Evolutionary conservation across 2,329 filamentous ascomycete species (phyloP).

Genomic region (Stachybotrys echinatus): DNA sequence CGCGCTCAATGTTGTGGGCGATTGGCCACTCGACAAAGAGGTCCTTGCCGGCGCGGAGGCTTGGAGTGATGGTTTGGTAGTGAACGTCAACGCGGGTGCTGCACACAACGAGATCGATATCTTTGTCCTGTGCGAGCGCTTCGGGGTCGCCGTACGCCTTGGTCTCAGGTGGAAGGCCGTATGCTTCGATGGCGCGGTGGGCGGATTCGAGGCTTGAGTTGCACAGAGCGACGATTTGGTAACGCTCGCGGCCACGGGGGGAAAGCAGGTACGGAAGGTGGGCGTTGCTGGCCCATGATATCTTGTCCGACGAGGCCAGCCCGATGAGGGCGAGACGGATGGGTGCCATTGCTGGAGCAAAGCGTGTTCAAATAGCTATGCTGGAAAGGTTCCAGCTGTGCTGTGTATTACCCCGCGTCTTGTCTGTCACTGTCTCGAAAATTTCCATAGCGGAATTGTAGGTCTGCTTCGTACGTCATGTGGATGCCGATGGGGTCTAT

Average conservation of each 20-base stretch:
- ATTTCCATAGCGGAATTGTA: too few species aligned
- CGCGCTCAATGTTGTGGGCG: constrained; percentile 34
- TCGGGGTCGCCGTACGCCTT: constrained; percentile 46
- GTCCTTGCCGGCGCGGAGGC: constrained; percentile 44
- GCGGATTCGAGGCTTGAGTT: constrained; percentile 44
- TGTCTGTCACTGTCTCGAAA: too few species aligned
- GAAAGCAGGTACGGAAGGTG: constrained; percentile 57
- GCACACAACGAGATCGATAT: constrained; percentile 51
- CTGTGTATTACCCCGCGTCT: too few species aligned
- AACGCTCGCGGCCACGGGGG: constrained; percentile 33
- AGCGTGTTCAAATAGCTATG: too few species aligned
- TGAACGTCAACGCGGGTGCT: constrained; percentile 51
- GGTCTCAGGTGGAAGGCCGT: constrained; percentile 31
- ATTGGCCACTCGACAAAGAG: constrained; percentile 57
- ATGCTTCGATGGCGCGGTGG: constrained; percentile 33
- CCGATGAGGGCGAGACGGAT: constrained; percentile 55
- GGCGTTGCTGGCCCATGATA: constrained; percentile 48
- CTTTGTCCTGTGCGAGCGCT: constrained; percentile 39
- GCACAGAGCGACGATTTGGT: constrained; percentile 44
- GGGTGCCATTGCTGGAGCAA: too few species aligned
- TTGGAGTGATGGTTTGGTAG: constrained; percentile 36
- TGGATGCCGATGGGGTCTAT: too few species aligned
- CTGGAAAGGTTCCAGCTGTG: too few species aligned
- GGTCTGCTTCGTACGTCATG: too few species aligned
- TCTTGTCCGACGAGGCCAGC: constrained; percentile 45